Conservation (phyloP, 78 protist species). For the Isochrysis galbana region DNA sequence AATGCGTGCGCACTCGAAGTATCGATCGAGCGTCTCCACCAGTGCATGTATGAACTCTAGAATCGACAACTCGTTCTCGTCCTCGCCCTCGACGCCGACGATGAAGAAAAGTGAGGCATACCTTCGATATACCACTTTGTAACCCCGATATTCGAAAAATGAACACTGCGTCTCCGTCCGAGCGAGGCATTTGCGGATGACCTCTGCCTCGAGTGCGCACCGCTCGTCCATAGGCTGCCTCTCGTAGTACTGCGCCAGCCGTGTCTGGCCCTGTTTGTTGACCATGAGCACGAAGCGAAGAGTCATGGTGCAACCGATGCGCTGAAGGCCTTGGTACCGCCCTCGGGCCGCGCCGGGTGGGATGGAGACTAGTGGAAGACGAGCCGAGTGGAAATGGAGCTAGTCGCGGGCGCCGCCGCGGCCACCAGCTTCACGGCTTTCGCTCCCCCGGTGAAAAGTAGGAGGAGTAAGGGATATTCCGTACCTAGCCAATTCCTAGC, state of each 20-base stretch:
- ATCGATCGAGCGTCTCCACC: conserved; percentile 91
- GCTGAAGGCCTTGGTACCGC: too few species aligned
- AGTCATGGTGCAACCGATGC: conserved; percentile 16
- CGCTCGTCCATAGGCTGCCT: conserved; percentile 69
- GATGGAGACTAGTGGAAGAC: too few species aligned
- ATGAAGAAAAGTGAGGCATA: conserved; percentile 94
- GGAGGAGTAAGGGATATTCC: too few species aligned
- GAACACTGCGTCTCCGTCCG: conserved; percentile 85
- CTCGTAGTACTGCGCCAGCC: conserved; percentile 89
- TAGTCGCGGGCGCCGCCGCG: too few species aligned
- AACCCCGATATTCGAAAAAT: conserved; percentile 77
- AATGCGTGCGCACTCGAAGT: too few species aligned
- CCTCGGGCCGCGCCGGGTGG: neutral
- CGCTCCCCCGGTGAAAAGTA: too few species aligned
- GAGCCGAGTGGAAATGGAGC: too few species aligned
- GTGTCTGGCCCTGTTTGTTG: conserved; percentile 94
- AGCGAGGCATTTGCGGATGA: conserved; percentile 86
- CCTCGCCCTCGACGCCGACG: conserved; percentile 80
- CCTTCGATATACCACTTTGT: conserved; percentile 85
- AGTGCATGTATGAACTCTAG: conserved; percentile 89
- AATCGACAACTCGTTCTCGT: conserved; percentile 86
- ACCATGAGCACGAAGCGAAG: conserved; percentile 89
- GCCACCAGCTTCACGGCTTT: too few species aligned
- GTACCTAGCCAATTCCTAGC: too few species aligned
- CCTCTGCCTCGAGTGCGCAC: conserved; percentile 79